These are phyloP conservation scores for Typha latifolia DNA, from an alignment of 176 grass and related monocot species.

Conservation along the genomic window DNA sequence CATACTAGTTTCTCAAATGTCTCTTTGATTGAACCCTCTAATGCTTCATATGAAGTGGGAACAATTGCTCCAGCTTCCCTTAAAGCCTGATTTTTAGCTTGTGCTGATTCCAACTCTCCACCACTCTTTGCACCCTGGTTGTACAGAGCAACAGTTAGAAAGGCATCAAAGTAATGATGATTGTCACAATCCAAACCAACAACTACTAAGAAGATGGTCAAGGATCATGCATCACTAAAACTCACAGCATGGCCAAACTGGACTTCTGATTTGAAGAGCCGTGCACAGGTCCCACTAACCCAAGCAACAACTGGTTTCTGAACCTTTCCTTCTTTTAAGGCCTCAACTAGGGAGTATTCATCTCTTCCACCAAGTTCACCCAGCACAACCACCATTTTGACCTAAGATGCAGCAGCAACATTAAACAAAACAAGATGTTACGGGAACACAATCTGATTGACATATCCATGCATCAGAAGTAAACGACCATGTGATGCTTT, in stretches of 20 bases:
- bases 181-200: not conserved
- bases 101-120: conserved; percentile 94
- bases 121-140: conserved; percentile 93
- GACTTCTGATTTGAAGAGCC: conserved; percentile 97
- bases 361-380: conserved; percentile 93
- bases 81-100: conserved; percentile 90
- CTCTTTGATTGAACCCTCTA: conserved; percentile 78
- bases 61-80: conserved; percentile 90
- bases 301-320: conserved; percentile 97
- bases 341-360: conserved; percentile 95
- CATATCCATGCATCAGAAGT: not conserved
- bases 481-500: not conserved
- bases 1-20: conserved; percentile 84
- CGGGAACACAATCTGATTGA: not conserved
- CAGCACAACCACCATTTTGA: conserved; percentile 99
- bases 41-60: conserved; percentile 92
- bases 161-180: conserved; percentile 1
- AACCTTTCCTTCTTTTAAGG: conserved; percentile 94
- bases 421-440: not conserved
- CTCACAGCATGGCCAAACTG: conserved; percentile 99
- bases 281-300: conserved; percentile 96
- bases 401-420: conserved; percentile 42
- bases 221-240: conserved; percentile 1
- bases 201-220: too few relatives aligned
- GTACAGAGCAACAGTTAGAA: conserved; percentile 7